Evolutionary conservation across 2,329 filamentous ascomycete species (phyloP), one percentile per base, ranked within the genome.

Genomic region (Arthrinium puccinioides): DNA sequence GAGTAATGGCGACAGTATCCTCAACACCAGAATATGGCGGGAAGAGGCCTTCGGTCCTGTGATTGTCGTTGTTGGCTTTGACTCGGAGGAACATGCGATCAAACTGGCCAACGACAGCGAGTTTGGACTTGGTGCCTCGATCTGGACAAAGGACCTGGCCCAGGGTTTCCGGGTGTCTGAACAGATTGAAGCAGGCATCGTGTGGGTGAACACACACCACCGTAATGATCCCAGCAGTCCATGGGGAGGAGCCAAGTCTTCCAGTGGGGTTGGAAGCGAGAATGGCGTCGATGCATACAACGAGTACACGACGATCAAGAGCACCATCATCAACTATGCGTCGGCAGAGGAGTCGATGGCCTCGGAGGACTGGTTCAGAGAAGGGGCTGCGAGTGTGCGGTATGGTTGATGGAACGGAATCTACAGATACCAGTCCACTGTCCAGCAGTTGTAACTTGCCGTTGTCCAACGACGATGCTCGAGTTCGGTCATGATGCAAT

Each of bases 11-110:
- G 69, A 74, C 44, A 76, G 76, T 51, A 69, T 88, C 75, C 69
- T 76, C 24, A 62, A 76, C 52, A 83, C 85, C 60, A 77, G 77
- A 55, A 83, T 92, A 48, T 82, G 85, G 68, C 74, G 77, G 49
- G 82, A 88, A 56, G 86, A 92, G 60, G 86, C 87, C 42, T 92
- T 92, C 58, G 86, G 86, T 15, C 86, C 86, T 8, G 85, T 89
- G 26, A 80, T 84, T 56, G 74, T 82, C 36, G 75, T 92, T 46
- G 73, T 76, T 51, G 83, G 82, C 49, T 90, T 92, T 66, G 79
- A 79, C 56, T 79, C 70, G 47, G 82, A 87, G 63, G 76, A 76
- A 16, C 78, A 88, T 34, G 84, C 78, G 28, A 72, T 90, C 50
- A 64, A 66, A 37, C 63, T 85, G 32, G 84, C 79, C 41, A 90